Evolutionary conservation across 169 alveolate genomes (phyloP).

Genomic region (Sarcocystis neurona): DNA sequence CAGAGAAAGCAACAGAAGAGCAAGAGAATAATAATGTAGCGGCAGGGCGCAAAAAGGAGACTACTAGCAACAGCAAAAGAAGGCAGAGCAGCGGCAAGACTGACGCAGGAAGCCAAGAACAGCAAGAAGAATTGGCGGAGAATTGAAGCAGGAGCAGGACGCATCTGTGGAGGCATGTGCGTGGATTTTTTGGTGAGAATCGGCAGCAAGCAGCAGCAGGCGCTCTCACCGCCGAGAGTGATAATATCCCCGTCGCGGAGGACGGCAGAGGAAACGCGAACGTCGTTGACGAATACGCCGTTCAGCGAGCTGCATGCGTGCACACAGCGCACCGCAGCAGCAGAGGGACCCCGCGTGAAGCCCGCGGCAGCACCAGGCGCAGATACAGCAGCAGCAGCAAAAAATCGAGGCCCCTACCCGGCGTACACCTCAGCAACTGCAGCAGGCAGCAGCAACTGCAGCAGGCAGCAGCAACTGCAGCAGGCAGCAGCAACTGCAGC

Average conservation of each 20-base stretch:
- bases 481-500: not conserved
- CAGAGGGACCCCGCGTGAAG: not conserved
- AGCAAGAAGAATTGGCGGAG: too few species aligned
- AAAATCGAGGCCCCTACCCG: not conserved
- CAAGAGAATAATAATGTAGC: too few species aligned
- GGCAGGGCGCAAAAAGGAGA: too few species aligned
- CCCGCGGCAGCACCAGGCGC: not conserved
- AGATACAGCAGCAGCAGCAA: not conserved
- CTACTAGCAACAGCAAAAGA: too few species aligned
- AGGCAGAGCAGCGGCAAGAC: too few species aligned
- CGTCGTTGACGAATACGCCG: slow-evolving; percentile 1
- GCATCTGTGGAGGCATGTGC: not conserved
- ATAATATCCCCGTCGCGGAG: slow-evolving; percentile 11
- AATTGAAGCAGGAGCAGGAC: not conserved
- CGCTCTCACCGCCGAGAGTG: slow-evolving; percentile 1
- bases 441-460: not conserved
- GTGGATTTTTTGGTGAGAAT: not conserved
- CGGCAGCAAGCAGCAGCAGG: not conserved
- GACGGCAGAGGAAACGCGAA: not conserved
- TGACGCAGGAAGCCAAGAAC: too few species aligned
- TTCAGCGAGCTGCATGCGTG: not conserved
- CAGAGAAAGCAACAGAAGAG: too few species aligned
- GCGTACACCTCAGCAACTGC: not conserved
- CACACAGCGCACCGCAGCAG: not conserved
- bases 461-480: not conserved